Evolutionary conservation across 163 green algal genomes (phyloP).

Genomic region (Volvox carteri): DNA sequence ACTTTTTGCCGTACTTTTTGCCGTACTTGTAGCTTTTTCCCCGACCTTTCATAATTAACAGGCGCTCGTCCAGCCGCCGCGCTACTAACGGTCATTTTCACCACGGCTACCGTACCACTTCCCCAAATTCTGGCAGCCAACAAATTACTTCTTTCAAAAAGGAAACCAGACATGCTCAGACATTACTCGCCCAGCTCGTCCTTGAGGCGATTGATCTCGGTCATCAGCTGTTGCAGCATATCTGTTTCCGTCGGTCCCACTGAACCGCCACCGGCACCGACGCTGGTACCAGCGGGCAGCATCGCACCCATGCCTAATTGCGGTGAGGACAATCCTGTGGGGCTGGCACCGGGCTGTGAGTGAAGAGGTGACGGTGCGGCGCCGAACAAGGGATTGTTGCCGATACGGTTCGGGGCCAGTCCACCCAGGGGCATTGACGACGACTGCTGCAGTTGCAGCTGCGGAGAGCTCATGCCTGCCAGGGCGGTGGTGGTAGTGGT

Average conservation of each 20-base stretch:
- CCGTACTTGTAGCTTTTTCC: too few species aligned
- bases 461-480: conserved; percentile 48
- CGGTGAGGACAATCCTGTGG: background rate
- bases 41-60: too few species aligned
- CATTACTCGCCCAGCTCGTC: conserved; percentile 65
- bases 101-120: too few species aligned
- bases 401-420: background rate
- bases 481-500: too few species aligned
- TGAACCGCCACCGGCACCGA: background rate
- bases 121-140: too few species aligned
- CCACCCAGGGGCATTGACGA: background rate
- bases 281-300: background rate
- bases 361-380: conserved; percentile 45
- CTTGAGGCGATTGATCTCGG: conserved; percentile 68
- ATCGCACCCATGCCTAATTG: background rate
- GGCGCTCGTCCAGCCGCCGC: too few species aligned
- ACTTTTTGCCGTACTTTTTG: too few species aligned
- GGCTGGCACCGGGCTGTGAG: conserved; percentile 19
- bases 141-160: too few species aligned
- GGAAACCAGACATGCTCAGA: too few species aligned
- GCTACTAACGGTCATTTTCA: too few species aligned
- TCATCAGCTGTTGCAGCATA: conserved; percentile 71
- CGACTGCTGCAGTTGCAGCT: conserved; percentile 7
- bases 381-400: conserved; percentile 49
- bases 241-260: conserved; percentile 51